Base-by-base conservation (phyloP, 257 asterid species). In the Nicotiana tomentosiformis region DNA sequence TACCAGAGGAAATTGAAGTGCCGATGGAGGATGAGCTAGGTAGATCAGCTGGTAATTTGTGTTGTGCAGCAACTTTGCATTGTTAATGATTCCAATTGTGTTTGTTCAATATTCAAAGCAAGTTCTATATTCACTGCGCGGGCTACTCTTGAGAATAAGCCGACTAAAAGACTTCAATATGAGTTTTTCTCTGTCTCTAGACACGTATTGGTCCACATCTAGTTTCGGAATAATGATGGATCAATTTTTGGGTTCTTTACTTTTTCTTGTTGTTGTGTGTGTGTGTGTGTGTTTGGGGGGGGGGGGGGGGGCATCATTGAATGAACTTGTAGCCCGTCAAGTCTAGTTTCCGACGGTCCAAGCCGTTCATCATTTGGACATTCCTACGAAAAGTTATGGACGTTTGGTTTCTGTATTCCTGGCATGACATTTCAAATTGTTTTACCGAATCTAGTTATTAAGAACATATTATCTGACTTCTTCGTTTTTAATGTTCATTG, bases 401-500 rank as follows among this genome's bases (percentile, higher is more conserved):
- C 26, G 26, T 23, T 23, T 23, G 26, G 26, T 23, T 23, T 23
- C 20, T 23, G 79, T 46, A 72, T 15, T 51, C 43, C 3, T 15
- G 6, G 4, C 61, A 46, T 43, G 58, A 5, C 23, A 23, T 49
- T 74, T 14, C 23, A 74, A 74, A 74, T 23, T 20, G 7, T 49
- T 74, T 26, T 20, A 76, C 64, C 16, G 1, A 2, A 51, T 76
- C 64, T 26, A 0, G 26, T 16, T 53, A 11, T 49, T 74, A 49
- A 46, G 15, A 74, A 51, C 64, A 15, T 76, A 26, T 49, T 15
- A 76, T 51, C 29, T 0, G 29, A 26, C 46, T 76, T 26, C 5
- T 76, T 51, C 15, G 64, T 16, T 26, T 67, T 37, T 78, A 82
- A 70, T 84, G 82, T 65, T 82, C 46, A 18, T 77, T 46, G 78